Conservation (phyloP, 148 eudicot genomes). For the Rhododendron williamsianum region DNA sequence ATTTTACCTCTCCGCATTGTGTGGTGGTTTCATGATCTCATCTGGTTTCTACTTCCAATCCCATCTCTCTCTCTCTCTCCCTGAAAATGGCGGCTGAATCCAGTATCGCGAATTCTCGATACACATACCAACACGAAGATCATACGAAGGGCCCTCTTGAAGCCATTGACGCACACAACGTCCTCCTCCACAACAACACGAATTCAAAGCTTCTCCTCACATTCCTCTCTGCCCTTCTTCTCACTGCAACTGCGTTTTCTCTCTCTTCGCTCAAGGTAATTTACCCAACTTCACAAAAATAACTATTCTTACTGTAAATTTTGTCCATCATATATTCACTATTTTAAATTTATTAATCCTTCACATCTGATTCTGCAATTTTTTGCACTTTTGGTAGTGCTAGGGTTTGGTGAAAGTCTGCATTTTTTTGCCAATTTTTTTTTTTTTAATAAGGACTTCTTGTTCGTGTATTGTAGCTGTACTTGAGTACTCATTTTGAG, state of each 20-base stretch:
- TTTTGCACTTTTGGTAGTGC: neutral
- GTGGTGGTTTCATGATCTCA: too few relatives aligned
- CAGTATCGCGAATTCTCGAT: constrained; percentile 30
- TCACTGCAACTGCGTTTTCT: constrained; percentile 8
- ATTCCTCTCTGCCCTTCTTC: constrained; percentile 12
- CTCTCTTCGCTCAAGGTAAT: constrained; percentile 19
- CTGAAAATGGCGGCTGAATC: constrained; percentile 23
- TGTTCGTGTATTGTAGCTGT: neutral
- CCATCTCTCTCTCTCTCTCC: too few relatives aligned
- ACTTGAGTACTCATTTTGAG: neutral
- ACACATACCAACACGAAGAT: constrained; percentile 40
- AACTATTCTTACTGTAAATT: neutral
- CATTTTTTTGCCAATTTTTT: neutral
- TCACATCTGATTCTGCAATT: neutral
- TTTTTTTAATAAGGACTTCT: neutral
- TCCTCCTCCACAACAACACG: constrained; percentile 20
- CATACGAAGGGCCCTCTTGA: constrained; percentile 31
- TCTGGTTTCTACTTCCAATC: too few relatives aligned
- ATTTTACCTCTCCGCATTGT: too few relatives aligned
- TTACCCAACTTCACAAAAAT: neutral
- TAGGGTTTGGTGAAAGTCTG: neutral
- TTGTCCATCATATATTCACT: neutral
- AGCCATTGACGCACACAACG: constrained; percentile 52
- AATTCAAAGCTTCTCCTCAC: constrained; percentile 3
- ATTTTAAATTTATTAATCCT: neutral